Conservation (phyloP, 306 rosid genomes). For the Medicago lupulina region DNA sequence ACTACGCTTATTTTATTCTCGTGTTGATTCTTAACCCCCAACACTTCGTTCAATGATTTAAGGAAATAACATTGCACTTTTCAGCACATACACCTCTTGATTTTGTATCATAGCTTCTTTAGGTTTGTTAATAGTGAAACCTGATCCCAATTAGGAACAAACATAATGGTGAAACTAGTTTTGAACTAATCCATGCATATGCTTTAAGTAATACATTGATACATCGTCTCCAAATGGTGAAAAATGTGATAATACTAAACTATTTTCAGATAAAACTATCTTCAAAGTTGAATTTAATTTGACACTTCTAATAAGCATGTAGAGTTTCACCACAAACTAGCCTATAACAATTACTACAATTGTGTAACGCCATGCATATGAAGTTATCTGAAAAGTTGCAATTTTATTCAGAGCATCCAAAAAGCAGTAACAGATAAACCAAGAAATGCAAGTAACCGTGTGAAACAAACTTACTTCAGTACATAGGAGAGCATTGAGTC, state of each 20-base stretch:
- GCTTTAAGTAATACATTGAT: constrained; percentile 23
- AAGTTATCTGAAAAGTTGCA: constrained; percentile 10
- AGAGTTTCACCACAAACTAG: constrained; percentile 15
- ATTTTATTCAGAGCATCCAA: constrained; percentile 16
- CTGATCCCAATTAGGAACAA: constrained; percentile 13
- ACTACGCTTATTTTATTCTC: no score
- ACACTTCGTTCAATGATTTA: constrained; percentile 6
- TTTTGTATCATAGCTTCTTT: constrained; percentile 13
- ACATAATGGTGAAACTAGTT: constrained; percentile 25
- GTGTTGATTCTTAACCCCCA: no score
- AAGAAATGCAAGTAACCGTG: constrained; percentile 31
- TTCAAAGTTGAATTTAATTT: constrained; percentile 18
- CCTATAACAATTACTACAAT: constrained; percentile 14
- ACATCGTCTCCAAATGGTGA: constrained; percentile 10
- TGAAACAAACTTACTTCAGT: constrained; percentile 73
- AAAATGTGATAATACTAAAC: constrained; percentile 3
- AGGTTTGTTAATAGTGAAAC: constrained; percentile 32
- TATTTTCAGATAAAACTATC: constrained; percentile 21
- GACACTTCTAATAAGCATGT: constrained; percentile 9
- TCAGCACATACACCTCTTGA: constrained; percentile 12
- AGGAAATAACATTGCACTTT: constrained; percentile 15
- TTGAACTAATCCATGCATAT: constrained; percentile 15
- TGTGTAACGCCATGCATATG: not conserved
- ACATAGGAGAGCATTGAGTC: constrained; percentile 83
- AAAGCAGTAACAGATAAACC: constrained; percentile 38